Evolutionary conservation across 495 filamentous ascomycete species (phyloP).

Genomic region (Cairneyella variabilis): DNA sequence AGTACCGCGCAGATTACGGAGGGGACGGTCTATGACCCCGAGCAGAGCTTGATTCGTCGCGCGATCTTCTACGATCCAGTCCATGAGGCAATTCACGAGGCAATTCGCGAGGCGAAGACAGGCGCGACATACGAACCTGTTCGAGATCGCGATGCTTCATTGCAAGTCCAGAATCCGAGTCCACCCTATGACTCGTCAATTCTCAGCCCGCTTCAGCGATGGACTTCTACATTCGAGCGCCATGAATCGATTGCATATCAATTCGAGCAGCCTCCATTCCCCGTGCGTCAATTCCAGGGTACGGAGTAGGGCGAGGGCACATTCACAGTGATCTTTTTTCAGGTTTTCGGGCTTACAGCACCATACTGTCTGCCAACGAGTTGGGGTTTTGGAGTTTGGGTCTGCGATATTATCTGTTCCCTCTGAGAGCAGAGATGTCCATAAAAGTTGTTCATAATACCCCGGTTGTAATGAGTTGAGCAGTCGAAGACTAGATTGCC

Average conservation of each 20-base stretch:
- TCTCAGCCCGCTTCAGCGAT: constrained; percentile 6
- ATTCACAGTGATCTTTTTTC: too few relatives aligned
- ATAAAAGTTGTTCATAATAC: too few relatives aligned
- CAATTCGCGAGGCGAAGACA: not conserved
- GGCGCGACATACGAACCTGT: not conserved
- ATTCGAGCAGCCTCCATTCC: constrained; percentile 10
- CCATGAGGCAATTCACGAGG: not conserved
- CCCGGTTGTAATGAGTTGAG: too few relatives aligned
- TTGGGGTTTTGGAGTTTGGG: too few relatives aligned
- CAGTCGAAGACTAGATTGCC: too few relatives aligned
- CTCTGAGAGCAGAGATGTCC: too few relatives aligned
- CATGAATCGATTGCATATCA: constrained; percentile 19
- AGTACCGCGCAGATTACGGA: not conserved
- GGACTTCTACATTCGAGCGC: constrained; percentile 3
- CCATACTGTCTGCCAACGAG: too few relatives aligned
- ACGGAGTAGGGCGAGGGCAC: too few relatives aligned
- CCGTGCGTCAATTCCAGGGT: not conserved
- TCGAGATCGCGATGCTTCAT: not conserved
- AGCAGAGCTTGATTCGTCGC: not conserved
- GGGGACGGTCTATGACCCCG: not conserved
- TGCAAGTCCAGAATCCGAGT: not conserved
- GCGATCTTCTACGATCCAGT: constrained; percentile 6
- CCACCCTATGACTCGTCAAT: not conserved
- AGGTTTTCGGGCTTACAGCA: too few relatives aligned
- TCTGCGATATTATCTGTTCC: too few relatives aligned